A percentile compares a stretch with the other conserved stretches of the same genome.
These are phyloP conservation scores for Nannochloropsis granulata DNA, from an alignment of 108 stramenopile genomes.

Conservation along the genomic window DNA sequence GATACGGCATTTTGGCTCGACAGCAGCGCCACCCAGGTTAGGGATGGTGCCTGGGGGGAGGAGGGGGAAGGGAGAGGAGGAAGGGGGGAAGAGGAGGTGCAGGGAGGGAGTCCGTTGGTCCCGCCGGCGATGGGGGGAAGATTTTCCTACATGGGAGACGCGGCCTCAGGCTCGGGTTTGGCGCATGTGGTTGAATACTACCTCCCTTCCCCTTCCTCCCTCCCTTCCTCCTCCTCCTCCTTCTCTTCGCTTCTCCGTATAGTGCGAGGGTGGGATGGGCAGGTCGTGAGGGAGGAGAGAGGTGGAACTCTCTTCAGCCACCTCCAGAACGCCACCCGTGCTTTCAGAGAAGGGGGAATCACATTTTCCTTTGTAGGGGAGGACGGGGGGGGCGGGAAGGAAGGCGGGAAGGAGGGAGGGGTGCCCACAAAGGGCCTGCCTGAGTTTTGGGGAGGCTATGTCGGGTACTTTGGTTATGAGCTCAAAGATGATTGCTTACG, in stretches of 20 bases:
- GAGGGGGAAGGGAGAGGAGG: too few species aligned
- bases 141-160: too few species aligned
- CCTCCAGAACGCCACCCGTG: not conserved
- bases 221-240: too few species aligned
- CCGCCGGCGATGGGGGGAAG: too few species aligned
- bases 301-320: not conserved
- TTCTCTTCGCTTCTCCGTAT: not conserved
- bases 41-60: too few species aligned
- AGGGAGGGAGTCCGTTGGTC: too few species aligned
- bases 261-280: not conserved
- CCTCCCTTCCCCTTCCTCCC: too few species aligned
- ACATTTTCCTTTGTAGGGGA: not conserved
- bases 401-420: not conserved
- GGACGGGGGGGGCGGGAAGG: not conserved
- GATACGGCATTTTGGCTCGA: constrained; percentile 20
- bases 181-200: too few species aligned
- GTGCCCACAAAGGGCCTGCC: not conserved
- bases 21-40: constrained; percentile 1
- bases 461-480: constrained; percentile 43
- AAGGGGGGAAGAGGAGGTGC: too few species aligned
- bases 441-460: constrained; percentile 28
- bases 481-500: constrained; percentile 27
- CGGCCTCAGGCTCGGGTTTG: too few species aligned
- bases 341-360: not conserved
- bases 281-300: not conserved